Conservation (phyloP, 1,284 basidiomycete genomes). For the Stereum hirsutum region DNA sequence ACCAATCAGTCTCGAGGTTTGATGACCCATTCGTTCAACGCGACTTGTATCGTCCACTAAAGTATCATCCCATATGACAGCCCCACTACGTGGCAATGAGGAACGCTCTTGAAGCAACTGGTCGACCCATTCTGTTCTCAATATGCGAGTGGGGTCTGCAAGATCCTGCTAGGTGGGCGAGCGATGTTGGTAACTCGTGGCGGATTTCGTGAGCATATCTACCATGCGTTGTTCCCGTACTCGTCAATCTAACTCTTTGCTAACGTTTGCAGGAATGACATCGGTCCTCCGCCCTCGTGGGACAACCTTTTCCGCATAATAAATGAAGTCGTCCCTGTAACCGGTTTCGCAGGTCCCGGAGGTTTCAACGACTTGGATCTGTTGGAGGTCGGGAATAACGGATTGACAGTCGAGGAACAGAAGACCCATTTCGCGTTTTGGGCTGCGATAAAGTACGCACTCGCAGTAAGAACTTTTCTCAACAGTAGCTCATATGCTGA, state of each 20-base stretch:
- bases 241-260: neutral
- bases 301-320: conserved; percentile 38
- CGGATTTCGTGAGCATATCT: conserved; percentile 30
- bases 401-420: conserved; percentile 38
- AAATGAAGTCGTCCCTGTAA: conserved; percentile 39
- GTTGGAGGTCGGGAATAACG: conserved; percentile 52
- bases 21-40: neutral
- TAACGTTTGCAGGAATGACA: conserved; percentile 29
- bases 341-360: conserved; percentile 33
- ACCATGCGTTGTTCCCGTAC: neutral
- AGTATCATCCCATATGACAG: conserved; percentile 13
- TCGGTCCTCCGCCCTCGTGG: conserved; percentile 30
- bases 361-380: conserved; percentile 52
- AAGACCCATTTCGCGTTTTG: conserved; percentile 50
- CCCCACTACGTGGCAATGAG: conserved; percentile 40
- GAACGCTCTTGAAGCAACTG: conserved; percentile 36
- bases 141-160: conserved; percentile 47
- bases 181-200: conserved; percentile 38
- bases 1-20: neutral
- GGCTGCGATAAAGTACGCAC: conserved; percentile 35
- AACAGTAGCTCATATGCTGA: too few species aligned
- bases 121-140: conserved; percentile 39
- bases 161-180: conserved; percentile 38
- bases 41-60: neutral
- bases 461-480: too few species aligned